These are phyloP conservation scores for Colletotrichum sp. DNA, from an alignment of 2,329 filamentous ascomycete species.

Conservation along the genomic window DNA sequence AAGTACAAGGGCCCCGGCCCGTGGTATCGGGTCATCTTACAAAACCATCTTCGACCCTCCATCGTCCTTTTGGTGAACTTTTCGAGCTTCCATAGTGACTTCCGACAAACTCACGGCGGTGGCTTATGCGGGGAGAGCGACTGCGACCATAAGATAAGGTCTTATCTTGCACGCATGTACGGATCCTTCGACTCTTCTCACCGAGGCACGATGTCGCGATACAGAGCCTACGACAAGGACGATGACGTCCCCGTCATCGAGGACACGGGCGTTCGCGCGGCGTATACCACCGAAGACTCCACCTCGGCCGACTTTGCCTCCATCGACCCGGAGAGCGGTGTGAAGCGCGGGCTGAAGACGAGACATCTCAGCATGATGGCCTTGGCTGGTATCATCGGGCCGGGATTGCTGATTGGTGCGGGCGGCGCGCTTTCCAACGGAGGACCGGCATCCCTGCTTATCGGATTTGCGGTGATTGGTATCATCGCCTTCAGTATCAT, in stretches of 20 bases:
- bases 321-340: conserved; percentile 67
- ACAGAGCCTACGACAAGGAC: conserved; percentile 16
- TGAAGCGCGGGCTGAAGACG: conserved; percentile 73
- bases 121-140: not conserved
- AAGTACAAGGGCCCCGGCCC: not conserved
- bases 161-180: not conserved
- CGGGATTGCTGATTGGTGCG: conserved; percentile 74
- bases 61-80: not conserved
- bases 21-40: not conserved
- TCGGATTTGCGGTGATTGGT: conserved; percentile 76
- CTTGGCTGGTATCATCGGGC: conserved; percentile 68
- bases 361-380: conserved; percentile 72
- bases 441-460: conserved; percentile 74
- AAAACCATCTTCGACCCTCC: not conserved
- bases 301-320: conserved; percentile 43
- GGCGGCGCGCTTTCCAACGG: conserved; percentile 72
- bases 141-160: not conserved
- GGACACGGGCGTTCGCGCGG: not conserved
- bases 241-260: conserved; percentile 6
- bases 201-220: not conserved
- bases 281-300: not conserved
- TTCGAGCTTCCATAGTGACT: not conserved
- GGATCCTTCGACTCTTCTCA: not conserved
- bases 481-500: conserved; percentile 72
- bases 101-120: not conserved